A percentile compares a stretch with the other conserved stretches of the same genome.
phyloP scores from a whole-genome alignment of 495 filamentous ascomycete species.

The Penicillium arizonense region DNA sequence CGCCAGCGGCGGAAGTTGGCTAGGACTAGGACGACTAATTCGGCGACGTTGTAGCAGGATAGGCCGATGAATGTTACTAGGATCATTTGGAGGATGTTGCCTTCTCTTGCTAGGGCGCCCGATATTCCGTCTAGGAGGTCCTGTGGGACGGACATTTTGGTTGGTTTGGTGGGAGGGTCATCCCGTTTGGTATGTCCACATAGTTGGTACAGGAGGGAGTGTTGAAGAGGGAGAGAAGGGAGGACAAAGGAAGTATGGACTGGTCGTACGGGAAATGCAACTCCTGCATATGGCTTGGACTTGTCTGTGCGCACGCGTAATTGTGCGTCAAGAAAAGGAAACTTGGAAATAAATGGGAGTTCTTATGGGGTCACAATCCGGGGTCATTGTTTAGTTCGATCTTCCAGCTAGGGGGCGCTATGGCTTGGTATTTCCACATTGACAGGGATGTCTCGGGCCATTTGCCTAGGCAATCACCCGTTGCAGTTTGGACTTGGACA shows the following conservation, averaged over 20 bases:
- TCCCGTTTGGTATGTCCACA: constrained; percentile 23
- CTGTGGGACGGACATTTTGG: constrained; percentile 20
- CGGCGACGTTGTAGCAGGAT: constrained; percentile 50
- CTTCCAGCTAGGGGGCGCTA: background rate
- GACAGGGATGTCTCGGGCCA: constrained; percentile 6
- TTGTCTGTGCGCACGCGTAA: background rate
- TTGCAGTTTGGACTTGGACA: constrained; percentile 19
- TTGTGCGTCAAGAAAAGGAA: too few relatives aligned
- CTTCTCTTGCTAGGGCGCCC: constrained; percentile 28
- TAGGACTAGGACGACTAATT: constrained; percentile 48
- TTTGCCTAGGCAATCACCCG: background rate
- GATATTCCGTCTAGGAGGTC: constrained; percentile 37
- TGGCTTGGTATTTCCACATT: background rate
- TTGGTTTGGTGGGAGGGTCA: constrained; percentile 3
- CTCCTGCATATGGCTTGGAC: background rate
- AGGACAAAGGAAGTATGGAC: constrained; percentile 5
- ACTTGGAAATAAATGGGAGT: too few relatives aligned
- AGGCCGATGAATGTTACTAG: constrained; percentile 47
- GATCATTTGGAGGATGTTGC: constrained; percentile 28
- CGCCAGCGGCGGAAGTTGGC: constrained; percentile 51
- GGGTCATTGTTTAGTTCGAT: constrained; percentile 1
- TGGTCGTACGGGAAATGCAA: constrained; percentile 1
- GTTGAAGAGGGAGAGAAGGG: background rate
- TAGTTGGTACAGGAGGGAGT: constrained; percentile 1
- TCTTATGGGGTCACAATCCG: constrained; percentile 3